Conservation (phyloP, 768 basidiomycete species). For the Crassisporium funariophilum region DNA sequence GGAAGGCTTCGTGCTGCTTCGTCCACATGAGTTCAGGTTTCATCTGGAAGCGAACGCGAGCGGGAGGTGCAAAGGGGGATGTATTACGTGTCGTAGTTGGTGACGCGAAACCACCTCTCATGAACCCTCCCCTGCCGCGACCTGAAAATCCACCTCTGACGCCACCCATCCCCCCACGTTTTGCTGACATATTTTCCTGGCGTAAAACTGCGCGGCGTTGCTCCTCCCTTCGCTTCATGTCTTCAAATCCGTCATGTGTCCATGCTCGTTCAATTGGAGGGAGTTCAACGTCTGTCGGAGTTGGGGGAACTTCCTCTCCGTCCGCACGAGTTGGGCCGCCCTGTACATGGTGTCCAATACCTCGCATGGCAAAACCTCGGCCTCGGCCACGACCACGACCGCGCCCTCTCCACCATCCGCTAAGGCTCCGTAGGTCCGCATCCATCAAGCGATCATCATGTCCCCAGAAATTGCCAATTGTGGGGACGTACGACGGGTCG, state of each 20-base stretch:
- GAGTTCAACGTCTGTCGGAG: constrained; percentile 31
- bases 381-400: constrained; percentile 49
- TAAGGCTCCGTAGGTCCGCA: constrained; percentile 78
- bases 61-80: constrained; percentile 32
- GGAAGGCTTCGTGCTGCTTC: constrained; percentile 76
- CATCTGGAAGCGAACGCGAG: constrained; percentile 67
- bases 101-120: constrained; percentile 42
- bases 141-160: constrained; percentile 46
- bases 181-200: constrained; percentile 20
- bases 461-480: constrained; percentile 91
- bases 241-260: constrained; percentile 89
- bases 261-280: constrained; percentile 72
- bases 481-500: constrained; percentile 89
- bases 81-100: constrained; percentile 33
- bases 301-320: constrained; percentile 14
- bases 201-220: constrained; percentile 36
- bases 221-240: constrained; percentile 79
- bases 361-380: constrained; percentile 52
- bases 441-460: constrained; percentile 91
- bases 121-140: constrained; percentile 49
- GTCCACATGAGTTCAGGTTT: constrained; percentile 86
- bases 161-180: constrained; percentile 42
- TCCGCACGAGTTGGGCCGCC: constrained; percentile 18
- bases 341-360: constrained; percentile 53
- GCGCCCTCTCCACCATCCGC: constrained; percentile 82